Conservation (phyloP, 2,329 filamentous ascomycete species). For the Fusarium graminum region DNA sequence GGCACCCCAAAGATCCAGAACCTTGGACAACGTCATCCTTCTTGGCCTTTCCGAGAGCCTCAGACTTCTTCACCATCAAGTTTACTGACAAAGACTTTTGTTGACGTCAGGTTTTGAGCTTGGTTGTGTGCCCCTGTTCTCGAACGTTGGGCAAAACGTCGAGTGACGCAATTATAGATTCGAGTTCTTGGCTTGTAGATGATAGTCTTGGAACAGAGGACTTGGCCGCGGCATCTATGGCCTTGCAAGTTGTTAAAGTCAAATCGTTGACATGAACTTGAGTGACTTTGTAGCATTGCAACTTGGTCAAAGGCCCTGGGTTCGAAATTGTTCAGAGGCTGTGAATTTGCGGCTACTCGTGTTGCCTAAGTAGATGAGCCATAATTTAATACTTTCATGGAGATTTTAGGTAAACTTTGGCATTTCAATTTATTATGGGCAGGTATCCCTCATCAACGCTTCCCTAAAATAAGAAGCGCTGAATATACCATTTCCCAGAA, state of each 20-base stretch:
- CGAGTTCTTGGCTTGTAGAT: neutral
- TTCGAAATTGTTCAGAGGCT: too few relatives aligned
- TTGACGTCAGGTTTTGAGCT: conserved; percentile 8
- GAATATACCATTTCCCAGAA: too few relatives aligned
- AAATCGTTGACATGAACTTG: neutral
- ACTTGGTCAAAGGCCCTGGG: neutral
- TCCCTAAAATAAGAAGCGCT: too few relatives aligned
- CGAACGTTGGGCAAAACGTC: conserved; percentile 16
- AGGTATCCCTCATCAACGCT: too few relatives aligned
- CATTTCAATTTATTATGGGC: too few relatives aligned
- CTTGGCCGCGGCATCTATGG: neutral
- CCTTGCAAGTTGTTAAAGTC: neutral
- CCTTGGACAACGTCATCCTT: conserved; percentile 26
- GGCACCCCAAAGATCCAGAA: neutral
- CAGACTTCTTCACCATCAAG: neutral
- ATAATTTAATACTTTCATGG: too few relatives aligned
- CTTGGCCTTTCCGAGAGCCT: conserved; percentile 1
- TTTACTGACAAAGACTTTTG: neutral
- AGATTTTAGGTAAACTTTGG: too few relatives aligned
- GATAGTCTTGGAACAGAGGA: neutral
- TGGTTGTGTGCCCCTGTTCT: conserved; percentile 1
- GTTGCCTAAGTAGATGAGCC: too few relatives aligned
- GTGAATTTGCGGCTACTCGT: too few relatives aligned
- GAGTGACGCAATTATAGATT: conserved; percentile 8
- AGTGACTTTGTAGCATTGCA: neutral